Base-by-base conservation (phyloP, 331 rosid species). In the Acacia concinna region DNA sequence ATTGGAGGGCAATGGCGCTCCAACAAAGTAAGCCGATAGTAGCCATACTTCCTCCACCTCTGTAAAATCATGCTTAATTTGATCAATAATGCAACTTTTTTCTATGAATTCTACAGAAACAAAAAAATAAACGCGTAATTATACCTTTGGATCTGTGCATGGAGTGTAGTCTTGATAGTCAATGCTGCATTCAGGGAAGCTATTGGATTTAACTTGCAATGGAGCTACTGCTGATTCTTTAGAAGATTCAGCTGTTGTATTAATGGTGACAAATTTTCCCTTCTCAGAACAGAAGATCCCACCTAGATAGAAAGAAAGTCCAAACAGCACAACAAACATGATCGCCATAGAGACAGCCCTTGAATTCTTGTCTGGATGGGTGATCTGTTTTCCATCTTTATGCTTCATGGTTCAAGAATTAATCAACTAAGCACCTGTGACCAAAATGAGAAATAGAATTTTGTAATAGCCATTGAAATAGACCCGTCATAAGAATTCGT, bases 161-260 rank as follows among this genome's bases (percentile, higher is more conserved):
- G 99, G 99, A 78, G 99, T 96, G 89, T 89, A 96, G 83, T 93
- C 99, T 85, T 96, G 99, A 84, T 89, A 93, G 60, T 93, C 94
- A 28, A 52, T 65, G 83, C 89, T 60, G 86, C 99, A 96, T 80
- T 87, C 92, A 30, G 94, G 85, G 76, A 96, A 90, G 76, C 75
- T 51, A 64, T 38, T 49, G 34, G 83, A 49, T 78, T 93, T 90
- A 40, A 87, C 76, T 59, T 86, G 92, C 54, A 96, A 81, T 37
- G 97, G 80, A 75, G 85, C 79, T 70, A 73, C 88, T 12, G 85
- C 72, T 0, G 85, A 70, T 13, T 81, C 89, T 76, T 82, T 85
- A 40, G 92, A 59, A 52, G 92, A 78, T 37, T 83, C 90, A 69
- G 84, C 68, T 10, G 87, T 75, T 38, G 86, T 70, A 37, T 37